Evolutionary conservation across 345 rosid species (phyloP).

Genomic region (Geranium rotundifolium): DNA sequence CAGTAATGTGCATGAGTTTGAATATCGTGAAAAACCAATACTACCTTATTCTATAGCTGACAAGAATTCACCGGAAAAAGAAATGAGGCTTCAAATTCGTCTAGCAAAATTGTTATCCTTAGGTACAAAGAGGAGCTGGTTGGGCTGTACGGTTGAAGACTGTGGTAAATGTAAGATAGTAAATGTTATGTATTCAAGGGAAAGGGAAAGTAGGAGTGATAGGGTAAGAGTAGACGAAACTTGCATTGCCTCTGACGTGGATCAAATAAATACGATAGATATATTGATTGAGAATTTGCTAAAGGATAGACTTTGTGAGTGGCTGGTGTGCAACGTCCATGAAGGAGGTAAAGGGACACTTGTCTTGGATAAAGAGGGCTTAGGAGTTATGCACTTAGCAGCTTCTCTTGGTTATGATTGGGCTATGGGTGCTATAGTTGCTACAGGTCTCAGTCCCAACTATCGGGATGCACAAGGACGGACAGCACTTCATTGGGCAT

Average conservation of each 20-base stretch:
- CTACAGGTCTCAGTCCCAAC: conserved; percentile 42
- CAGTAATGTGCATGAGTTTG: conserved; percentile 68
- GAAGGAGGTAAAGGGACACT: conserved; percentile 41
- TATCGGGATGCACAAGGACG: conserved; percentile 50
- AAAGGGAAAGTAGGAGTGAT: conserved; percentile 9
- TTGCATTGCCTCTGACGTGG: conserved; percentile 8
- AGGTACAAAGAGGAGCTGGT: conserved; percentile 15
- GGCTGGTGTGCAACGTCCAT: conserved; percentile 41
- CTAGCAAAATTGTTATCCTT: conserved; percentile 31
- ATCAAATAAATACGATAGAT: conserved; percentile 16
- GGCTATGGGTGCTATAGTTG: conserved; percentile 42
- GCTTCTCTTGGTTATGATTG: conserved; percentile 57
- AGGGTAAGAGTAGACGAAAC: conserved; percentile 7
- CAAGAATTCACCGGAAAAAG: conserved; percentile 16
- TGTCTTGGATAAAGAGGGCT: conserved; percentile 41
- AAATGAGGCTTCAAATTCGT: conserved; percentile 28
- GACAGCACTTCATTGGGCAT: conserved; percentile 64
- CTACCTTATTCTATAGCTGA: conserved; percentile 7
- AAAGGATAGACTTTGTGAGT: conserved; percentile 34
- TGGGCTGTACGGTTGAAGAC: conserved; percentile 23
- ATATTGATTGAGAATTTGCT: conserved; percentile 31
- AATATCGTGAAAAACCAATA: conserved; percentile 39
- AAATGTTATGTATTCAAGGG: conserved; percentile 19
- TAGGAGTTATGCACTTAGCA: conserved; percentile 49
- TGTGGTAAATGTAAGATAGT: conserved; percentile 33